These are phyloP conservation scores for Trametes cingulata DNA, from an alignment of 768 basidiomycete species.

Conservation along the genomic window DNA sequence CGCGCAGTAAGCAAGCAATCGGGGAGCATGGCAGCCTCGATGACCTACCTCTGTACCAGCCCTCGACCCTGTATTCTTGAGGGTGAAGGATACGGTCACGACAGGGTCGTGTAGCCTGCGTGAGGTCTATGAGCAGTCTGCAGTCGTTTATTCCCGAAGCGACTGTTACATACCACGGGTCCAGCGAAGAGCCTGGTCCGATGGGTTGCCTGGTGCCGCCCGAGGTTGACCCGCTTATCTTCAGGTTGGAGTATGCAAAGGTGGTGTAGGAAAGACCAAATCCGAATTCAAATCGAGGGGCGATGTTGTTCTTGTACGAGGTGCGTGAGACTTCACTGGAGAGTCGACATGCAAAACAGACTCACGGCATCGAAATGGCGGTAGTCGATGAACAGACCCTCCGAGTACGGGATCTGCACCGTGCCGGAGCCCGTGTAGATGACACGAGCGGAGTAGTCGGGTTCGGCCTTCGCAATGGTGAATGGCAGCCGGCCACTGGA, in stretches of 20 bases:
- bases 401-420: conserved; percentile 54
- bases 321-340: background rate
- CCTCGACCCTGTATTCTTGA: conserved; percentile 54
- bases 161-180: conserved; percentile 44
- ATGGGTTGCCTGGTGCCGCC: conserved; percentile 44
- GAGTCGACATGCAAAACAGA: background rate
- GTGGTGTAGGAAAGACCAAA: conserved; percentile 76
- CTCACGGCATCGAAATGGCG: conserved; percentile 51
- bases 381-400: conserved; percentile 60
- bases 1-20: background rate
- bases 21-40: no score
- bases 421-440: conserved; percentile 33
- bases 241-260: conserved; percentile 60
- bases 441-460: conserved; percentile 60
- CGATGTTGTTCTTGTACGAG: conserved; percentile 36
- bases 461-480: conserved; percentile 45
- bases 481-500: conserved; percentile 47
- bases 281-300: conserved; percentile 65
- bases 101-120: conserved; percentile 52
- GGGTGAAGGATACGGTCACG: conserved; percentile 51
- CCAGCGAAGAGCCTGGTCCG: conserved; percentile 52
- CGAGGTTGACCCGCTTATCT: conserved; percentile 30
- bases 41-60: conserved; percentile 55
- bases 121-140: background rate
- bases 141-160: background rate